Evolutionary conservation across 805 yeast species (phyloP).

Genomic region (Candida dajiaensis): DNA sequence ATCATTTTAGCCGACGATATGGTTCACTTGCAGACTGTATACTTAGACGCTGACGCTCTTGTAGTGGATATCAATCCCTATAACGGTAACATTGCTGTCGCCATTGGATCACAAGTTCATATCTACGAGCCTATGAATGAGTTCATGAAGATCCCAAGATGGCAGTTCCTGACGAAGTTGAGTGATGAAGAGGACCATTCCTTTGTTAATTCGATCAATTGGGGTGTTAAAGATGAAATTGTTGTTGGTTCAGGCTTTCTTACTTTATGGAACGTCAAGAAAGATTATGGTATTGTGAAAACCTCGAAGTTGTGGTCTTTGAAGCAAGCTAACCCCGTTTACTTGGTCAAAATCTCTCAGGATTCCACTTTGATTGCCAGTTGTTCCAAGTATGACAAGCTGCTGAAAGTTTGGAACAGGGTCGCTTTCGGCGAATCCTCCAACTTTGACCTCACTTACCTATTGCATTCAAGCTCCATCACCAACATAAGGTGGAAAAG

Average conservation of each 20-base stretch:
- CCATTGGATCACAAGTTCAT: slow-evolving; percentile 36
- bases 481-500: slow-evolving; percentile 54
- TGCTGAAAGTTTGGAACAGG: slow-evolving; percentile 77
- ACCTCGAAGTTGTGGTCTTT: slow-evolving; percentile 33
- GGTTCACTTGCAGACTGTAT: slow-evolving; percentile 67
- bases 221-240: slow-evolving; percentile 55
- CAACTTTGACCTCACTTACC: slow-evolving; percentile 60
- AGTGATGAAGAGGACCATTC: slow-evolving; percentile 27
- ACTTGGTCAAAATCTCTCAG: slow-evolving; percentile 52
- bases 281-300: slow-evolving; percentile 37
- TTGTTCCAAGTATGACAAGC: slow-evolving; percentile 53
- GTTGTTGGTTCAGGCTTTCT: slow-evolving; percentile 54
- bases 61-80: slow-evolving; percentile 57
- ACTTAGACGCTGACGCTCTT: slow-evolving; percentile 57
- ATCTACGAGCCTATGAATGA: slow-evolving; percentile 53
- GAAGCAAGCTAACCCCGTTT: slow-evolving; percentile 56
- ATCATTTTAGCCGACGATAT: slow-evolving; percentile 53
- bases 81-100: slow-evolving; percentile 59
- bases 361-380: slow-evolving; percentile 65
- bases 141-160: slow-evolving; percentile 34
- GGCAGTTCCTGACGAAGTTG: slow-evolving; percentile 35
- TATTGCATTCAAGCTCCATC: slow-evolving; percentile 60
- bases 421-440: slow-evolving; percentile 58
- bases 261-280: slow-evolving; percentile 44
- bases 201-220: slow-evolving; percentile 37